Conservation (phyloP, 352 stramenopile genomes). For the Pythium phragmitis region DNA sequence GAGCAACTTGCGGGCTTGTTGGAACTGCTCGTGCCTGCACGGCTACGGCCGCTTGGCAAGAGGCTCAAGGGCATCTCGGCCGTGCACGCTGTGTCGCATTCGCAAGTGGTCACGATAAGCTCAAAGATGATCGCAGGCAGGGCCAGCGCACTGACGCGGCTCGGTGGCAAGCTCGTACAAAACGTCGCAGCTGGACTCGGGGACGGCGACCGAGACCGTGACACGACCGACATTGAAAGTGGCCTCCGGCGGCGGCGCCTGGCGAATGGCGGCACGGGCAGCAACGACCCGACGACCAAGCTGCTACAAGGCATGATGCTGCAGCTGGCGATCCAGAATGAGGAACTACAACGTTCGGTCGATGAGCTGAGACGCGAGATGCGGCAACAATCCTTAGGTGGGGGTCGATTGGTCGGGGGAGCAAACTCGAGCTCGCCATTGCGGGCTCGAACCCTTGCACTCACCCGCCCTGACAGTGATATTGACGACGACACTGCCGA, state of each 20-base stretch:
- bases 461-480: conserved; percentile 16
- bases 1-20: not conserved
- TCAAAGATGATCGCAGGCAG: conserved; percentile 24
- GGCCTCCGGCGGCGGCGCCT: not conserved
- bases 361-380: conserved; percentile 44
- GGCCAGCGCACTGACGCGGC: conserved; percentile 21
- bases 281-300: conserved; percentile 28
- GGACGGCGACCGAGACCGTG: not conserved
- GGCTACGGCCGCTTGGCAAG: not conserved
- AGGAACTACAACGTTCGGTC: conserved; percentile 44
- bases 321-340: conserved; percentile 57
- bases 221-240: not conserved
- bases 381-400: conserved; percentile 12
- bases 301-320: conserved; percentile 56
- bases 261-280: not conserved
- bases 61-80: conserved; percentile 22
- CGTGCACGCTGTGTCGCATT: conserved; percentile 28
- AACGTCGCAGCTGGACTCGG: conserved; percentile 22
- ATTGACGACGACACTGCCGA: conserved; percentile 18
- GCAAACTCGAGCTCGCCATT: not conserved
- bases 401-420: too few species aligned
- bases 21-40: not conserved
- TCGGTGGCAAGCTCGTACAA: conserved; percentile 28
- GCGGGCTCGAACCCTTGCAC: conserved; percentile 6
- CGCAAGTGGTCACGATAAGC: conserved; percentile 27